phyloP scores from a whole-genome alignment of 176 grass and related monocot species.

The Musa itinerans region DNA sequence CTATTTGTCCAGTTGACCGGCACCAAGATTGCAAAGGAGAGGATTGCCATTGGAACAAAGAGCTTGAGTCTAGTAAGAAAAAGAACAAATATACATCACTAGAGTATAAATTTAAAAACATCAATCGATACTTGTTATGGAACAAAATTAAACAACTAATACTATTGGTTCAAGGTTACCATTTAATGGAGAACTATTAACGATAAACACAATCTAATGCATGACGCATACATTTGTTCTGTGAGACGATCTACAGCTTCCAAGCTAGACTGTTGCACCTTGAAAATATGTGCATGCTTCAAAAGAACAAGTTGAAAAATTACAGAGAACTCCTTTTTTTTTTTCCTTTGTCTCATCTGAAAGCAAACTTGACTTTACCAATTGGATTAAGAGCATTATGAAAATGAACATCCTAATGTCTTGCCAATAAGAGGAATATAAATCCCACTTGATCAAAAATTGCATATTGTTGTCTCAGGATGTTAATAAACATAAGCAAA shows the following conservation, averaged over 20 bases:
- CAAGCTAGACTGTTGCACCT: neutral
- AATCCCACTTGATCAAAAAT: too few relatives aligned
- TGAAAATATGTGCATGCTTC: neutral
- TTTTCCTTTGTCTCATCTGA: neutral
- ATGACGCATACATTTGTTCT: neutral
- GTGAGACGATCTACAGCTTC: neutral
- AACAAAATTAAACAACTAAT: neutral
- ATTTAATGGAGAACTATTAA: neutral
- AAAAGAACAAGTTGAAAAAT: neutral
- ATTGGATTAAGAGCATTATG: neutral
- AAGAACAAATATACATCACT: neutral
- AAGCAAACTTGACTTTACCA: neutral
- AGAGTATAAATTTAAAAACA: neutral
- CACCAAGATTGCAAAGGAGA: slow-evolving; percentile 8
- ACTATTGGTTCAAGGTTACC: neutral
- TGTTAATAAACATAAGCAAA: too few relatives aligned
- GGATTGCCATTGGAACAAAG: slow-evolving; percentile 11
- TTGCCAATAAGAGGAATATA: too few relatives aligned
- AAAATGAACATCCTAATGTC: neutral
- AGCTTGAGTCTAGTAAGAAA: slow-evolving; percentile 4
- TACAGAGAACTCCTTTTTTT: too few relatives aligned
- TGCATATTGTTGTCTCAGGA: too few relatives aligned
- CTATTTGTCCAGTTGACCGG: slow-evolving; percentile 11
- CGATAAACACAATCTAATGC: neutral
- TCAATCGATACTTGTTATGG: neutral